Base-by-base conservation (phyloP, 768 basidiomycete genomes). In the Tricholoma sp. region DNA sequence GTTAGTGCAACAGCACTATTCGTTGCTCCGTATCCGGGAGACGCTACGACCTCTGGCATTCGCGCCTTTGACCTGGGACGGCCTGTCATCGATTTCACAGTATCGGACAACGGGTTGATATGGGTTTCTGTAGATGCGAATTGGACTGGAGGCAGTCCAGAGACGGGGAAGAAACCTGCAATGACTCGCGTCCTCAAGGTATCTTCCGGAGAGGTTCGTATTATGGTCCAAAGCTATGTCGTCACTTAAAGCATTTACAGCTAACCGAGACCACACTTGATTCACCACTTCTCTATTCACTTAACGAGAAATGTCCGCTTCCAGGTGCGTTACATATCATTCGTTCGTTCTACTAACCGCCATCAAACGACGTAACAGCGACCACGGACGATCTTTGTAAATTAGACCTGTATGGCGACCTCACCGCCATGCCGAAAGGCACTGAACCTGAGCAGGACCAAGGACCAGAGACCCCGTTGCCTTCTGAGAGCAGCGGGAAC, bases 1-100 rank as follows among this genome's bases (percentile, higher is more conserved):
- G 58, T 32, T 65, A 92, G 91, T 18, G 81, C 83, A 3, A 84
- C 85, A 1, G 88, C 89, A 0, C 63, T 93, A 9, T 92, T 91
- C 68, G 75, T 70, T 50, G 70, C 67, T 61, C 57, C 71, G 63
- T 70, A 69, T 67, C 59, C 71, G 56, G 50, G 59, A 46, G 49
- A 61, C 39, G 53, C 63, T 59, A 45, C 61, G 2, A 11, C 62
- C 39, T 58, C 55, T 22, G 60, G 57, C 11, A 24, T 62, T 24
- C 55, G 51, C 11, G 53, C 61, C 14, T 62, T 68, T 46, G 68
- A 68, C 51, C 43, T 70, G 19, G 65, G 60, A 19, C 56, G 47
- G 12, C 68, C 65, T n/a, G 64, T 68, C 9, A 55, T 67, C 34
- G 63, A 67, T 47, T 53, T 61, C 21, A 53, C 55, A 9, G 52